Evolutionary conservation across 1,284 basidiomycete species (phyloP).

Genomic region (Peniophora sp.): DNA sequence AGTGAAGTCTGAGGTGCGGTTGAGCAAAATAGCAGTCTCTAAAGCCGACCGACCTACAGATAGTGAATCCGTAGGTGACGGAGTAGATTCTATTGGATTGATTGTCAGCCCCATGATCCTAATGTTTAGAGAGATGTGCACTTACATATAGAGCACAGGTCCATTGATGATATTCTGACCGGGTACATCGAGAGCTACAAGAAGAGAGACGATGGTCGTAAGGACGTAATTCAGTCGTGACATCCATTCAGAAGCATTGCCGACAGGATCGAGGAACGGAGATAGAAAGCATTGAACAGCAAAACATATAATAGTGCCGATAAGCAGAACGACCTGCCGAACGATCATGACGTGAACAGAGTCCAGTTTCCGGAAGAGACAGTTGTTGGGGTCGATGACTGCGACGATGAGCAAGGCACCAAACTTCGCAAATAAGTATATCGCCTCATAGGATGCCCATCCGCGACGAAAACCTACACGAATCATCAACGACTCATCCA

Average conservation of each 20-base stretch:
- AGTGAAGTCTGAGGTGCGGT: slow-evolving; percentile 45
- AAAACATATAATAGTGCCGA: slow-evolving; percentile 55
- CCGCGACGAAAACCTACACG: slow-evolving; percentile 54
- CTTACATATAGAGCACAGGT: slow-evolving; percentile 56
- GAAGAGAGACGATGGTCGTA: slow-evolving; percentile 56
- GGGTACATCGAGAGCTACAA: slow-evolving; percentile 47
- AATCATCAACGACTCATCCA: neutral
- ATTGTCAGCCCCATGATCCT: no score
- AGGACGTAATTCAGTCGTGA: slow-evolving; percentile 64
- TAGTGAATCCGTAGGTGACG: slow-evolving; percentile 56
- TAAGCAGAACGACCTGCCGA: slow-evolving; percentile 59
- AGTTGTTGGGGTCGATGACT: slow-evolving; percentile 65
- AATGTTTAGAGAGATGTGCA: slow-evolving; percentile 11
- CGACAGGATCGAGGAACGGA: slow-evolving; percentile 66
- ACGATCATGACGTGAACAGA: slow-evolving; percentile 45
- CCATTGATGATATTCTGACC: slow-evolving; percentile 47
- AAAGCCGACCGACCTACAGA: slow-evolving; percentile 34
- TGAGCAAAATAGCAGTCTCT: slow-evolving; percentile 2
- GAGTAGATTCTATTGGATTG: slow-evolving; percentile 46
- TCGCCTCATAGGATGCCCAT: slow-evolving; percentile 60
- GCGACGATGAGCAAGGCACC: slow-evolving; percentile 61
- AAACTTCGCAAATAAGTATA: slow-evolving; percentile 63
- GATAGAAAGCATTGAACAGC: slow-evolving; percentile 49
- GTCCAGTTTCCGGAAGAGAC: slow-evolving; percentile 54
- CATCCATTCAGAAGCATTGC: slow-evolving; percentile 73